Base-by-base conservation (phyloP, 176 grass and related monocot species). In the Aegilops speltoides region DNA sequence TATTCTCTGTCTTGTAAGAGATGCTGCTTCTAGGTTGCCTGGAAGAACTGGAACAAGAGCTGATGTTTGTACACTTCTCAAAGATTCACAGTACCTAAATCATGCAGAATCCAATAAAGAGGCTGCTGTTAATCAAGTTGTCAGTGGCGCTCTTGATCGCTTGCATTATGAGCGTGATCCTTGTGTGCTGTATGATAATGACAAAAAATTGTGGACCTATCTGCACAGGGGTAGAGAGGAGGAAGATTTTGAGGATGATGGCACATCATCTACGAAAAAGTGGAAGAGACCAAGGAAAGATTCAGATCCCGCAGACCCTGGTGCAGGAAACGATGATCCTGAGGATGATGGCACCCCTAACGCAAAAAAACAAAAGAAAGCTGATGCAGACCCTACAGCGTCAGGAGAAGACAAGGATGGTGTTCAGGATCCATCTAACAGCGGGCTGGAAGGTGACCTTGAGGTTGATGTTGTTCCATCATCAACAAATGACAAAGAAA, bases 201-300 rank as follows among this genome's bases (percentile, higher is more conserved):
- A 99, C 79, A 99, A 93, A 85, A 99, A 99, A 69, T 69, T 99
- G 89, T 99, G 97, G 97, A 95, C 93, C 26, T 99, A 99, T 87
- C 88, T 99, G 57, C 97, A 99, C 82, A 96, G 90, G 82, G 94
- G 95, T 64, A 96, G 97, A 87, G 97, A 96, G 62, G 97, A 99
- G 86, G 97, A 99, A 82, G 97, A 99, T 94, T 99, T 99, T 87
- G 97, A 99, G 88, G 97, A 99, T 86, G 97, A 99, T 83, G 97
- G 97, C 41, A 99, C 97, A 20, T 96, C 94, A 43, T 96, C 93
- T 33, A 99, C 94, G 9, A 99, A 99, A 84, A 99, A 99, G 77
- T 99, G 97, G 97, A 99, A 94, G 86, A 94, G 97, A 7, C 97
- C 91, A 7, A 99, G 87, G 87, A 99, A 93, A 91, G 97, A 98